These are phyloP conservation scores for Chrysosporium keratinophilum DNA, from an alignment of 2,329 filamentous ascomycete genomes.

Conservation along the genomic window DNA sequence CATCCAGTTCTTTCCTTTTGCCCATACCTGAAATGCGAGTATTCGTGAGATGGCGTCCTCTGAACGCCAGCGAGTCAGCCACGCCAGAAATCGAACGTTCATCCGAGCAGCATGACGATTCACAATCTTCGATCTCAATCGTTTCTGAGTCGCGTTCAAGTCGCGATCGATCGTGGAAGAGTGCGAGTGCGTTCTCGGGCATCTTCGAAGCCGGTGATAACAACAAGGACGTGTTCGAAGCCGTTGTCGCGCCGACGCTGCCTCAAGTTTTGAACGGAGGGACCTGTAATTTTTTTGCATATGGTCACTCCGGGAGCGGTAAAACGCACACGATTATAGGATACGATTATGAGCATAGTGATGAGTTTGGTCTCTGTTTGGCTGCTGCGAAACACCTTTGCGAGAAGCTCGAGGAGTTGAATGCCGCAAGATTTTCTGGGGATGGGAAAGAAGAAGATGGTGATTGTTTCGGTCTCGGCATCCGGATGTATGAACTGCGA, in stretches of 20 bases:
- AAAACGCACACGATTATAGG: slow-evolving; percentile 38
- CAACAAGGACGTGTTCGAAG: slow-evolving; percentile 25
- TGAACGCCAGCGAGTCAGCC: slow-evolving; percentile 7
- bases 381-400: slow-evolving; percentile 27
- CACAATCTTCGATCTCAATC: slow-evolving; percentile 9
- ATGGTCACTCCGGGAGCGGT: slow-evolving; percentile 36
- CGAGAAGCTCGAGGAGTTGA: slow-evolving; percentile 21
- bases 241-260: slow-evolving; percentile 27
- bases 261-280: slow-evolving; percentile 27
- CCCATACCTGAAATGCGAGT: slow-evolving; percentile 5
- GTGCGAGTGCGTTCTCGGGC: slow-evolving; percentile 18
- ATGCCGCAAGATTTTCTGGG: slow-evolving; percentile 10
- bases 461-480: slow-evolving; percentile 27
- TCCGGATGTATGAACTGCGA: slow-evolving; percentile 36
- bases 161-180: slow-evolving; percentile 21
- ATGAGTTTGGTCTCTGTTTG: slow-evolving; percentile 32
- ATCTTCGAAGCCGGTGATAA: slow-evolving; percentile 19
- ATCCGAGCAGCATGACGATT: slow-evolving; percentile 5
- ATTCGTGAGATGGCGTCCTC: slow-evolving; percentile 16
- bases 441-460: not conserved
- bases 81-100: slow-evolving; percentile 12
- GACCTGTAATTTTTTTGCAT: slow-evolving; percentile 37
- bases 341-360: slow-evolving; percentile 30
- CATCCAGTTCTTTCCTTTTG: not conserved
- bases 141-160: not conserved